These are phyloP conservation scores for Brettanomyces naardenensis DNA, from an alignment of 805 yeast genomes.

Conservation along the genomic window DNA sequence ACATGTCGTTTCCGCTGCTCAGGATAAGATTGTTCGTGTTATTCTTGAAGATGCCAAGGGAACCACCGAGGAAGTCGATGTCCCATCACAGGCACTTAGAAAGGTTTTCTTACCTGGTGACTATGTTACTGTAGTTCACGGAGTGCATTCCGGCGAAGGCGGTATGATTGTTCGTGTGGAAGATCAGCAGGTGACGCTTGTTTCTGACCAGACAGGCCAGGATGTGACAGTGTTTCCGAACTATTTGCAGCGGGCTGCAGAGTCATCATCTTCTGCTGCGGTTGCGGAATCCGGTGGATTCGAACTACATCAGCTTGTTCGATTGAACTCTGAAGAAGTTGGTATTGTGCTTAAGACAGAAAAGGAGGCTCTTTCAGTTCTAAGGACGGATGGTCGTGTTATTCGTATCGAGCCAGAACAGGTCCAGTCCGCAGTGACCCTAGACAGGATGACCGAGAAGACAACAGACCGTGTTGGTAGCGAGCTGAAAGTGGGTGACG, in stretches of 20 bases:
- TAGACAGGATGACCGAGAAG: slow-evolving; percentile 59
- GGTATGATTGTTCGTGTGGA: slow-evolving; percentile 83
- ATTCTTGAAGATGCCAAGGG: slow-evolving; percentile 44
- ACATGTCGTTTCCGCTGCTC: slow-evolving; percentile 59
- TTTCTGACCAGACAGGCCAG: slow-evolving; percentile 80
- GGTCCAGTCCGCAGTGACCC: slow-evolving; percentile 69
- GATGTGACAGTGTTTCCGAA: slow-evolving; percentile 92
- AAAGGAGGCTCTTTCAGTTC: slow-evolving; percentile 72
- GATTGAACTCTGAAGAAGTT: slow-evolving; percentile 74
- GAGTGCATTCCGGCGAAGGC: slow-evolving; percentile 88
- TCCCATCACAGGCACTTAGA: slow-evolving; percentile 74
- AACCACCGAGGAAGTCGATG: slow-evolving; percentile 45
- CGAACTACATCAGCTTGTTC: slow-evolving; percentile 84
- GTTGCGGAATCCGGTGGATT: slow-evolving; percentile 47
- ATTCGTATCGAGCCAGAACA: slow-evolving; percentile 68
- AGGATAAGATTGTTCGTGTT: slow-evolving; percentile 45
- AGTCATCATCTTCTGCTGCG: slow-evolving; percentile 61
- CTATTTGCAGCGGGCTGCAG: slow-evolving; percentile 86
- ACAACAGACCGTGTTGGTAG: slow-evolving; percentile 83
- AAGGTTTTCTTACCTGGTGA: slow-evolving; percentile 88
- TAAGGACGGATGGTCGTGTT: slow-evolving; percentile 76
- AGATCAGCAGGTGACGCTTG: slow-evolving; percentile 80
- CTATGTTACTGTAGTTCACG: slow-evolving; percentile 87
- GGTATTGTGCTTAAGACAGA: slow-evolving; percentile 90
- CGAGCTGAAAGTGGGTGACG: slow-evolving; percentile 83